A percentile compares a stretch with the other conserved stretches of the same genome.
Evolutionary conservation across 768 basidiomycete species (phyloP).

Genomic region (Chalciporus pseudorubinellus): DNA sequence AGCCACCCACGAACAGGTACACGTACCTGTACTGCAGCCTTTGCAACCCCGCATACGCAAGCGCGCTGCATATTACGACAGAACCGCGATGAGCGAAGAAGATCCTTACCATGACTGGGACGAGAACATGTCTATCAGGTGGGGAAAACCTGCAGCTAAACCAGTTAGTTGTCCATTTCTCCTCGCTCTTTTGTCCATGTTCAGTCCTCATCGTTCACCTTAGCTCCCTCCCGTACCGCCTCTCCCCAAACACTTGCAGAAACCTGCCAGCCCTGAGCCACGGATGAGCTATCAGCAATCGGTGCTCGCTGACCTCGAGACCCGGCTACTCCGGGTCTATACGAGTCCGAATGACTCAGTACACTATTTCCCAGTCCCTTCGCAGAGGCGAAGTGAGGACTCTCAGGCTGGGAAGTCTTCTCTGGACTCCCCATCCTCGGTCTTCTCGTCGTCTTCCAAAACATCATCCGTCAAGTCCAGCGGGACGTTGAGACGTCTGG

Average conservation of each 20-base stretch:
- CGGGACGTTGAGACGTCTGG: conserved; percentile 19
- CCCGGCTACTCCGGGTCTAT: conserved; percentile 25
- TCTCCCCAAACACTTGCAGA: conserved; percentile 26
- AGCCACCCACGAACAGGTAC: conserved; percentile 35
- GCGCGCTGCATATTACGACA: conserved; percentile 26
- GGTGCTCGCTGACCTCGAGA: conserved; percentile 32
- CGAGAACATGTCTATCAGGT: conserved; percentile 33
- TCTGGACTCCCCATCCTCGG: conserved; percentile 28
- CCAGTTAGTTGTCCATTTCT: conserved; percentile 18
- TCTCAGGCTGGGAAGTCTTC: conserved; percentile 18
- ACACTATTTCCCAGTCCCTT: conserved; percentile 34
- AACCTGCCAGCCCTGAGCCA: conserved; percentile 8
- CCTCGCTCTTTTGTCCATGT: not conserved
- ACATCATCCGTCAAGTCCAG: conserved; percentile 19
- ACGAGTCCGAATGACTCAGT: conserved; percentile 30
- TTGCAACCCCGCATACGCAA: conserved; percentile 34
- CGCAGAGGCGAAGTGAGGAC: conserved; percentile 32
- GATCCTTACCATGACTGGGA: conserved; percentile 37
- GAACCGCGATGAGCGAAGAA: conserved; percentile 34
- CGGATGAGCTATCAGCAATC: conserved; percentile 31
- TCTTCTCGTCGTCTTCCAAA: conserved; percentile 24
- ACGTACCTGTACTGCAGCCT: conserved; percentile 31
- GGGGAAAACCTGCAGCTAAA: conserved; percentile 8
- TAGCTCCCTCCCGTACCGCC: conserved; percentile 29
- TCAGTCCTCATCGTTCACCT: conserved; percentile 1